Base-by-base conservation (phyloP, 768 basidiomycete species). In the Chalciporus pseudorubinellus region DNA sequence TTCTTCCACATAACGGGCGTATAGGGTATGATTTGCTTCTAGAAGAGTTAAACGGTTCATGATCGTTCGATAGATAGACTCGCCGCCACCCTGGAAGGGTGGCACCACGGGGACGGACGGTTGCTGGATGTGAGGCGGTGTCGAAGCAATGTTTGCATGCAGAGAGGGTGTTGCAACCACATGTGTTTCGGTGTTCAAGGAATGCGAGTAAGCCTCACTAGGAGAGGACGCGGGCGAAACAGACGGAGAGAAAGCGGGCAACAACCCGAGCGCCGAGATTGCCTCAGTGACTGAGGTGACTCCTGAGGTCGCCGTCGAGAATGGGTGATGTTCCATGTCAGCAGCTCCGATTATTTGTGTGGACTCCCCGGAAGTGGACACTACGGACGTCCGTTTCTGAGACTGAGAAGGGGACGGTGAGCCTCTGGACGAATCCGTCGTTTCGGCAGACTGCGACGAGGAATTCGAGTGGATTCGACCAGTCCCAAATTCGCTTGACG, bases 11-110 rank as follows among this genome's bases (percentile, higher is more conserved):
- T 97, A 98, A 16, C 83, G 70, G 19, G 84, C 79, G 39, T 91
- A 87, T 4, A 98, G 75, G 0, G 91, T 91, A 43, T 93, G 88
- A 59, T 95, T 97, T 9, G 80, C 79, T 68, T 98, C 95, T 13
- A 98, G 78, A 6, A 83, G 81, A 3, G 82, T 81, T 11, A 99
- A 77, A 7, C 94, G 85, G 59, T 97, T 95, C 84, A 95, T 95
- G 59, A 98, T 99, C 12, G 87, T 91, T 8, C 93, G 87, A 61
- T 97, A 98, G 57, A 99, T 94, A 2, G 92, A 95, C 66, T 99
- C 97, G 20, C 90, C 91, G 12, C 59, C 44, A 50, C 66, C 57
- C 10, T 66, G 64, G 6, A 31, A n/a, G 3, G 53, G 22, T 39
- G 56, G 22, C 2, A 38, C 46, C 10, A 40, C 19, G 11, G 59